Conservation (phyloP, 768 basidiomycete species). For the Suillus brevipes region DNA sequence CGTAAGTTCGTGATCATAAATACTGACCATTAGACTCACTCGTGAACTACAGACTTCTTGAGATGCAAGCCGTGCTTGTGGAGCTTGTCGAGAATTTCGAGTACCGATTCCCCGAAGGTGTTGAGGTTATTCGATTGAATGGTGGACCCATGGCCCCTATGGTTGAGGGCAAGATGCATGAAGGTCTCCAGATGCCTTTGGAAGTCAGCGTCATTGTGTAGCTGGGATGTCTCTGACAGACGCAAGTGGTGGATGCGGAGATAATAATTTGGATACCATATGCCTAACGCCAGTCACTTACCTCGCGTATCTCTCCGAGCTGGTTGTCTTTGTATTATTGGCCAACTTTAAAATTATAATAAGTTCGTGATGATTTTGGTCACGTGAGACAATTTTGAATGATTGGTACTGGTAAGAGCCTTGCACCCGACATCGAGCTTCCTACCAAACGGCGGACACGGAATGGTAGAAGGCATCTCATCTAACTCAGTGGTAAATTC, state of each 20-base stretch:
- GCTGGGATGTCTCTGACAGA: not conserved
- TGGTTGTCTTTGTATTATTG: no score
- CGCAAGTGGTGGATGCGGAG: not conserved
- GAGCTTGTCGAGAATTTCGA: conserved; percentile 39
- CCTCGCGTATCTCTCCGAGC: no score
- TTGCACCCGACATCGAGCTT: not conserved
- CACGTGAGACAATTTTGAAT: no score
- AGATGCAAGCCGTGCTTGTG: conserved; percentile 35
- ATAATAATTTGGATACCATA: not conserved
- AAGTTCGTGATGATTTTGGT: no score
- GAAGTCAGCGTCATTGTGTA: conserved; percentile 24
- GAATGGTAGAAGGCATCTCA: not conserved
- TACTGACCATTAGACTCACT: not conserved
- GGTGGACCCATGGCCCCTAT: conserved; percentile 36
- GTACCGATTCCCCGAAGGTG: conserved; percentile 33
- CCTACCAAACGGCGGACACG: not conserved
- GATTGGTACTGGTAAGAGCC: no score
- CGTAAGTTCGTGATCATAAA: conserved; percentile 9
- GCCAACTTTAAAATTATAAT: no score
- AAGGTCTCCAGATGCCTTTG: conserved; percentile 37
- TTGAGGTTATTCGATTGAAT: conserved; percentile 32
- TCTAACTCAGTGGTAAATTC: not conserved
- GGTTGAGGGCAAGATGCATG: conserved; percentile 27
- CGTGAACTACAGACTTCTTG: conserved; percentile 26
- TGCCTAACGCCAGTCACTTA: not conserved